phyloP scores from a whole-genome alignment of 495 filamentous ascomycete species.

The Penicillium soppii region DNA sequence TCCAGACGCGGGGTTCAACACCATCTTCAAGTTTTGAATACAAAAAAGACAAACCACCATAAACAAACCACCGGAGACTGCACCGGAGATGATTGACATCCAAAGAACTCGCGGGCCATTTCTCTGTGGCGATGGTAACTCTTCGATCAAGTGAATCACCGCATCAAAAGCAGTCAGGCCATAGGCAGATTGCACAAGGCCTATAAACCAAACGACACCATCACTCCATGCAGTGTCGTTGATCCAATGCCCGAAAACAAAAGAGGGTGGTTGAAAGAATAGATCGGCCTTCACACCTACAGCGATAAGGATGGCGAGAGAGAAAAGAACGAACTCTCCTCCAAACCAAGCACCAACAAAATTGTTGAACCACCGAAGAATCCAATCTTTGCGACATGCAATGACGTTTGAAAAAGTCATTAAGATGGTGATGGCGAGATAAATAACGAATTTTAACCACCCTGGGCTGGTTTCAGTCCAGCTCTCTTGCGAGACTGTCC shows the following conservation, averaged over 20 bases:
- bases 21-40: slow-evolving; percentile 59
- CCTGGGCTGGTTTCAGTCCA: slow-evolving; percentile 38
- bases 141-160: slow-evolving; percentile 58
- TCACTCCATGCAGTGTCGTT: slow-evolving; percentile 63
- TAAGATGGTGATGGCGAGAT: slow-evolving; percentile 34
- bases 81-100: slow-evolving; percentile 38
- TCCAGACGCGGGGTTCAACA: slow-evolving; percentile 46
- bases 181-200: slow-evolving; percentile 58
- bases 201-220: slow-evolving; percentile 61
- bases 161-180: slow-evolving; percentile 61
- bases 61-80: slow-evolving; percentile 62
- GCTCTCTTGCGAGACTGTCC: slow-evolving; percentile 36
- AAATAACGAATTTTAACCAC: slow-evolving; percentile 44
- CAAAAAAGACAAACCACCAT: slow-evolving; percentile 72
- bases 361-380: slow-evolving; percentile 44
- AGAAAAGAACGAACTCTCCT: slow-evolving; percentile 42
- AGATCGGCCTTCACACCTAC: slow-evolving; percentile 34
- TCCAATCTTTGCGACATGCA: slow-evolving; percentile 39
- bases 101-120: slow-evolving; percentile 40
- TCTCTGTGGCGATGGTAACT: slow-evolving; percentile 39
- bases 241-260: slow-evolving; percentile 55
- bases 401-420: slow-evolving; percentile 42
- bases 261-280: slow-evolving; percentile 40
- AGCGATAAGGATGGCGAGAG: slow-evolving; percentile 40
- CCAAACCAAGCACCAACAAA: slow-evolving; percentile 46